These are phyloP conservation scores for Irpex lacteus DNA, from an alignment of 1,284 basidiomycete genomes.

Conservation along the genomic window DNA sequence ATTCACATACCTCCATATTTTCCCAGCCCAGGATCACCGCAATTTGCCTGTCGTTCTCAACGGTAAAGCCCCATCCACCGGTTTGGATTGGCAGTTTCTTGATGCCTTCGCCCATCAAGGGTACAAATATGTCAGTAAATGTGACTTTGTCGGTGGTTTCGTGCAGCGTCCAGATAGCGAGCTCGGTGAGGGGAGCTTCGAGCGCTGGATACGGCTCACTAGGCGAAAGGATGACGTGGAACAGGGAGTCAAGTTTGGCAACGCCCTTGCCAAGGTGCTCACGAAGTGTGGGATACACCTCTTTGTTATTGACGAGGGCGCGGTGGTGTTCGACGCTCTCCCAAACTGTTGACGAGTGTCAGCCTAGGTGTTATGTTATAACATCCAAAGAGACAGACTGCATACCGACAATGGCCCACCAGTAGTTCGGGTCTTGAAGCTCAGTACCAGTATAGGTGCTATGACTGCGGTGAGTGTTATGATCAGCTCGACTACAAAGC, in stretches of 20 bases:
- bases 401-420: slow-evolving; percentile 6
- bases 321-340: slow-evolving; percentile 7
- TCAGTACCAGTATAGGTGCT: slow-evolving; percentile 1
- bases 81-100: neutral
- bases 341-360: slow-evolving; percentile 4
- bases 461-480: neutral
- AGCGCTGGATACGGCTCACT: slow-evolving; percentile 2
- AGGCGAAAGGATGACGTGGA: slow-evolving; percentile 6
- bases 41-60: slow-evolving; percentile 1
- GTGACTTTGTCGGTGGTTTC: neutral
- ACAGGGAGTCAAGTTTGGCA: neutral
- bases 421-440: slow-evolving; percentile 1
- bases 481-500: neutral
- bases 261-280: neutral
- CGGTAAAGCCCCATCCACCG: slow-evolving; percentile 7
- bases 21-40: neutral
- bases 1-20: neutral
- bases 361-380: no score
- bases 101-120: neutral
- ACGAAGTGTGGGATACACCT: neutral
- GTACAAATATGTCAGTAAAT: neutral
- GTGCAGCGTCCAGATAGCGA: slow-evolving; percentile 6
- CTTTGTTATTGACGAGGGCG: slow-evolving; percentile 5
- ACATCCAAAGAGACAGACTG: no score
- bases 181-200: slow-evolving; percentile 9